Conservation (phyloP, 192 early-diverging fungal species). For the Umbelopsis sp. region DNA sequence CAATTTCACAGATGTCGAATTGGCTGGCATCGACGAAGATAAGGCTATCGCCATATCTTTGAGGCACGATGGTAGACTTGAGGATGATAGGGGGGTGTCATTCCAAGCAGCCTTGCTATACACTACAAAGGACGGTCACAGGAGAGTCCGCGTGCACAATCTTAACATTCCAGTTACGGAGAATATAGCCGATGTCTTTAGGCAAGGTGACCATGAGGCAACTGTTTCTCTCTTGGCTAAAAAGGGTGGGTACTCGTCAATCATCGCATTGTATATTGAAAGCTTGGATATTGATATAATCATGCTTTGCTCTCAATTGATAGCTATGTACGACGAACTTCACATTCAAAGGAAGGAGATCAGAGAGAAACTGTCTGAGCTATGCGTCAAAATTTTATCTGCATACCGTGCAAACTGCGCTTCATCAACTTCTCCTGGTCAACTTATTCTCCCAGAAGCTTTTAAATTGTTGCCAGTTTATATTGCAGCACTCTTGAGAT, state of each 20-base stretch:
- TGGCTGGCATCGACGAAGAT: conserved; percentile 87
- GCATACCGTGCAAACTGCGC: conserved; percentile 94
- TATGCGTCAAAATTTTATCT: conserved; percentile 86
- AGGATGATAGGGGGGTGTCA: conserved; percentile 80
- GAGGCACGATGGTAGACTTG: conserved; percentile 91
- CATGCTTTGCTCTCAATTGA: too few species aligned
- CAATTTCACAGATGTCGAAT: conserved; percentile 90
- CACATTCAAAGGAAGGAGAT: conserved; percentile 54
- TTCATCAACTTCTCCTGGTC: conserved; percentile 87
- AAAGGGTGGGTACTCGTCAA: conserved; percentile 51
- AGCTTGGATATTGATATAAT: too few species aligned
- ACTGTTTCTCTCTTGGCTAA: conserved; percentile 86
- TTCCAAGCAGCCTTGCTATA: conserved; percentile 97
- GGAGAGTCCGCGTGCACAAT: conserved; percentile 93
- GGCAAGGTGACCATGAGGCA: conserved; percentile 90
- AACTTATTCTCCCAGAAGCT: conserved; percentile 95
- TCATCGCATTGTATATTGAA: too few species aligned
- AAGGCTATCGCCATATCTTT: conserved; percentile 86
- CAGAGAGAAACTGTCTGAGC: conserved; percentile 83
- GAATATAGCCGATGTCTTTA: conserved; percentile 84
- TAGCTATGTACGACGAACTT: conserved; percentile 34
- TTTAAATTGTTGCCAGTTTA: conserved; percentile 95
- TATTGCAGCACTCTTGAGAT: conserved; percentile 81
- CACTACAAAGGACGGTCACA: conserved; percentile 87
- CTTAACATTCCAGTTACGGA: conserved; percentile 77